Evolutionary conservation across 2,329 filamentous ascomycete species (phyloP).

Genomic region (Fusarium xylarioides): DNA sequence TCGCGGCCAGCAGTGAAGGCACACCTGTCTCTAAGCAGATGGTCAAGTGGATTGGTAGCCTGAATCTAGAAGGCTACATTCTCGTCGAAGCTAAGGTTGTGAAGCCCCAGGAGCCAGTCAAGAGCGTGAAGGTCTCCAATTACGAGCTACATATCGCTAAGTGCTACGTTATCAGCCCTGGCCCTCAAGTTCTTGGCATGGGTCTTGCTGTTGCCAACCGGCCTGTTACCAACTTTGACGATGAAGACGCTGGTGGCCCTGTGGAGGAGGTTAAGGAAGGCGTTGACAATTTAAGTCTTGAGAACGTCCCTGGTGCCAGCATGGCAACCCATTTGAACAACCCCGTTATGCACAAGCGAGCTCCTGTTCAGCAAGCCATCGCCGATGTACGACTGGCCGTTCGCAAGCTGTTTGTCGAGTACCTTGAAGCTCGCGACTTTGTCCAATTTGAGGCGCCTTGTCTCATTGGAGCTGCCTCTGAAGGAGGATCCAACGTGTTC

Average conservation of each 20-base stretch:
- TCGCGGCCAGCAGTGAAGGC: slow-evolving; percentile 73
- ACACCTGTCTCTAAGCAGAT: slow-evolving; percentile 79
- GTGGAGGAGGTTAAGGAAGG: slow-evolving; percentile 57
- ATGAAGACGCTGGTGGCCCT: slow-evolving; percentile 58
- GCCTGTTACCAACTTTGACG: slow-evolving; percentile 66
- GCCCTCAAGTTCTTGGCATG: slow-evolving; percentile 66
- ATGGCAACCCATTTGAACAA: slow-evolving; percentile 90
- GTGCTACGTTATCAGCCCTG: slow-evolving; percentile 78
- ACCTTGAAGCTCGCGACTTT: slow-evolving; percentile 63
- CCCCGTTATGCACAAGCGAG: slow-evolving; percentile 89
- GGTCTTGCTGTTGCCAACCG: slow-evolving; percentile 64
- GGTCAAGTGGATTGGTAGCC: slow-evolving; percentile 86
- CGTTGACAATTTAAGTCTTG: slow-evolving; percentile 53
- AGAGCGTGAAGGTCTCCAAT: slow-evolving; percentile 81
- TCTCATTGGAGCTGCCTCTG: slow-evolving; percentile 87
- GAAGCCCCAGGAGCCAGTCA: slow-evolving; percentile 86
- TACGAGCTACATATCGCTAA: slow-evolving; percentile 90
- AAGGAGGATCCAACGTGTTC: slow-evolving; percentile 94
- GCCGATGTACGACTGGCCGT: slow-evolving; percentile 64
- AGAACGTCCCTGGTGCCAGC: slow-evolving; percentile 73
- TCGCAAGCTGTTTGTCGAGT: slow-evolving; percentile 78
- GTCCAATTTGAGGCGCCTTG: slow-evolving; percentile 84
- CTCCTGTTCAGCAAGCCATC: slow-evolving; percentile 90
- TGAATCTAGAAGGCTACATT: slow-evolving; percentile 84
- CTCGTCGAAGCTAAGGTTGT: slow-evolving; percentile 82